phyloP scores from a whole-genome alignment of 2,329 filamentous ascomycete genomes.

The Cercospora janseana region DNA sequence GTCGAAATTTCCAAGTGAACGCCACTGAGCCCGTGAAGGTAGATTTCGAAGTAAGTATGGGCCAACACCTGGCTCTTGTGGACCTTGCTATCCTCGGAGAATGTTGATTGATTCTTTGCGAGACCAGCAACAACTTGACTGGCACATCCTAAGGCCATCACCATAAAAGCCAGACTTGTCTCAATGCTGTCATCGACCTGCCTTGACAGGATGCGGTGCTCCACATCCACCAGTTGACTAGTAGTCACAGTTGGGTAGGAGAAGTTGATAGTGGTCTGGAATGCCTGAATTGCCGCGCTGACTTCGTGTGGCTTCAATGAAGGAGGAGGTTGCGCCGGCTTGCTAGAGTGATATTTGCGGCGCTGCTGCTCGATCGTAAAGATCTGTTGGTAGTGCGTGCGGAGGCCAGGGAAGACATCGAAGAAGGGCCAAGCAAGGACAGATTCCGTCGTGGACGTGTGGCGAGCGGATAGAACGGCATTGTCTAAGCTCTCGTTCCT shows the following conservation, averaged over 20 bases:
- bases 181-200: conserved; percentile 13
- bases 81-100: background rate
- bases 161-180: conserved; percentile 9
- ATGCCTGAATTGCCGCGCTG: conserved; percentile 4
- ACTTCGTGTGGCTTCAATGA: conserved; percentile 12
- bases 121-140: conserved; percentile 5
- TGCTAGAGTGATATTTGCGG: background rate
- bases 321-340: conserved; percentile 2
- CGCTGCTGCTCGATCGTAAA: conserved; percentile 20
- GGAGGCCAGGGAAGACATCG: conserved; percentile 13
- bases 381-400: conserved; percentile 16
- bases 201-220: conserved; percentile 12
- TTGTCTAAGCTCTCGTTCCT: conserved; percentile 19
- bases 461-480: conserved; percentile 17
- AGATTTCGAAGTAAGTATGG: conserved; percentile 14
- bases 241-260: conserved; percentile 14
- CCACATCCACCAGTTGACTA: conserved; percentile 10
- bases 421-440: conserved; percentile 20
- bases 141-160: conserved; percentile 19
- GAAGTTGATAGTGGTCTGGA: conserved; percentile 13
- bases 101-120: background rate
- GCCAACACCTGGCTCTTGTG: conserved; percentile 10
- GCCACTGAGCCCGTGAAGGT: conserved; percentile 8
- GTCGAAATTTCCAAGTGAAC: conserved; percentile 17
- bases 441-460: conserved; percentile 17